These are phyloP conservation scores for Thymus mandschuricus DNA, from an alignment of 257 asterid species.

Conservation along the genomic window DNA sequence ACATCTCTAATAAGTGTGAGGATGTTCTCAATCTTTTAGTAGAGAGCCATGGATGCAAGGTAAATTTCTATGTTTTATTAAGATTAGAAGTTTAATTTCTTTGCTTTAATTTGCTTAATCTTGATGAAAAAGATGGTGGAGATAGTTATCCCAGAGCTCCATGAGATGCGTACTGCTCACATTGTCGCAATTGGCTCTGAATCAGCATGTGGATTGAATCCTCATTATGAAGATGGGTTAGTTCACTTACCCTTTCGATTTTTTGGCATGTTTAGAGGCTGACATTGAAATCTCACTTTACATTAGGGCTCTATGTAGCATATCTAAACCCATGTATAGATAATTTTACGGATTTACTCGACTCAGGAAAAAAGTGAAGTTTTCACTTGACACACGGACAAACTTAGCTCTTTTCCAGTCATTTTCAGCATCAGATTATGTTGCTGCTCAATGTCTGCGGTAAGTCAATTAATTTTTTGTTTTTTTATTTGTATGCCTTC, in stretches of 20 bases:
- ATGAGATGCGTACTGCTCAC: conserved; percentile 93
- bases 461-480: conserved; percentile 24
- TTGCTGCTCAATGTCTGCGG: conserved; percentile 97
- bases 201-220: conserved; percentile 65
- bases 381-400: conserved; percentile 79
- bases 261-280: conserved; percentile 15
- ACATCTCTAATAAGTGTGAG: conserved; percentile 79
- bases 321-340: conserved; percentile 17
- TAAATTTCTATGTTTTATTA: conserved; percentile 38
- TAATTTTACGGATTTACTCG: conserved; percentile 30
- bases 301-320: conserved; percentile 2
- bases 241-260: conserved; percentile 36
- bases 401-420: conserved; percentile 87
- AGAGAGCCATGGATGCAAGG: conserved; percentile 87
- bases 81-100: conserved; percentile 10
- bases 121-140: conserved; percentile 71
- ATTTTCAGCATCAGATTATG: conserved; percentile 88
- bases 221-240: conserved; percentile 85
- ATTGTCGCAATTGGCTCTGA: conserved; percentile 90
- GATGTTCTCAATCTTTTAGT: conserved; percentile 70
- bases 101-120: conserved; percentile 33
- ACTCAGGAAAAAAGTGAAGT: conserved; percentile 60
- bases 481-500: conserved; percentile 3
- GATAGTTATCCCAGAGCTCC: conserved; percentile 88
- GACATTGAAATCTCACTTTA: conserved; percentile 21